Conservation (phyloP, 129 eudicot species). For the Chrysanthemum makinoi region DNA sequence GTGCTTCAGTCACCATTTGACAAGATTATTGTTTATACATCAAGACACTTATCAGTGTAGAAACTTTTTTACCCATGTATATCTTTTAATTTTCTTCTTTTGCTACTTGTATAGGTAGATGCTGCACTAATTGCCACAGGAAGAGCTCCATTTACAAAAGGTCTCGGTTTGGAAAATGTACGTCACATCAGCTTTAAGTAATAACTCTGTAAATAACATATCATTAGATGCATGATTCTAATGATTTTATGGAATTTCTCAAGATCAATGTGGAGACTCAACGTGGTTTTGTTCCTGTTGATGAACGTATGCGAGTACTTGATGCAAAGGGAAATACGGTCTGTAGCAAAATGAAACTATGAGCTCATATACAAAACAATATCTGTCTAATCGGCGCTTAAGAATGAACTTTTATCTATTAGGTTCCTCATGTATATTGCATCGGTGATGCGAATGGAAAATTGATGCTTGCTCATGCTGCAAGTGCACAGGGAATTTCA, state of each 20-base stretch:
- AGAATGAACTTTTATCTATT: constrained; percentile 12
- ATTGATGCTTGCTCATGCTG: constrained; percentile 99
- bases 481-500: constrained; percentile 99
- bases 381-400: constrained; percentile 11
- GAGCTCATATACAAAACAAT: constrained; percentile 7
- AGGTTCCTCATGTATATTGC: constrained; percentile 95
- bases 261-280: constrained; percentile 90
- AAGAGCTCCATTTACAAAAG: constrained; percentile 78
- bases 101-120: constrained; percentile 50
- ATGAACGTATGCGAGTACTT: constrained; percentile 88
- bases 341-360: constrained; percentile 18
- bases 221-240: constrained; percentile 15
- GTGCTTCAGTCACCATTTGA: not conserved
- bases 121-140: constrained; percentile 91
- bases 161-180: constrained; percentile 84
- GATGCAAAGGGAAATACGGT: constrained; percentile 85
- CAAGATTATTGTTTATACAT: not conserved
- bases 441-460: constrained; percentile 99
- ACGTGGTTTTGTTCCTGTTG: constrained; percentile 93
- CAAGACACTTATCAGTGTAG: not conserved
- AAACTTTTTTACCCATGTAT: not conserved
- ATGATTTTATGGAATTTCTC: constrained; percentile 19
- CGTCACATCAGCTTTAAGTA: constrained; percentile 12
- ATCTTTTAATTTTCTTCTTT: not conserved
- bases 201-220: constrained; percentile 10